Conservation (phyloP, 768 basidiomycete species). For the Galerina sulciceps region DNA sequence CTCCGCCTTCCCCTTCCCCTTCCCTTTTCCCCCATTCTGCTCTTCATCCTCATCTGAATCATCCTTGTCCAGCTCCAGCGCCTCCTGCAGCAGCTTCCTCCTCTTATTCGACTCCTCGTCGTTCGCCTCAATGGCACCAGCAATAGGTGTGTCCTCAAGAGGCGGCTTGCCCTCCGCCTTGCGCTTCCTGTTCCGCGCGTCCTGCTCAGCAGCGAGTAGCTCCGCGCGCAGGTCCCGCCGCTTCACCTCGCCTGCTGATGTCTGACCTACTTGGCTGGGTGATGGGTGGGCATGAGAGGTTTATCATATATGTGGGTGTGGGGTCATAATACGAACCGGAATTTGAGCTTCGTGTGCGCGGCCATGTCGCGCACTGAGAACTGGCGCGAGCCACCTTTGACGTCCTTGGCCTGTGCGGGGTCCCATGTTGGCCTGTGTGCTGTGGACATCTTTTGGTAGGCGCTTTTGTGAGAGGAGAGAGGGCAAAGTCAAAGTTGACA, state of each 20-base stretch:
- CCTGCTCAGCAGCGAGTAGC: constrained; percentile 83
- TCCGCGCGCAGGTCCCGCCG: constrained; percentile 84
- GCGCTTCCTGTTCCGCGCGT: constrained; percentile 87
- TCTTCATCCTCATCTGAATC: constrained; percentile 82
- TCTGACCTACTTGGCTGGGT: constrained; percentile 86
- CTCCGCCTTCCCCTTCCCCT: constrained; percentile 36
- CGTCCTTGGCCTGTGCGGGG: constrained; percentile 91
- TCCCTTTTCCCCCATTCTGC: too few relatives aligned
- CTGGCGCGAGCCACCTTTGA: constrained; percentile 90
- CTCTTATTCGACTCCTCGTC: constrained; percentile 79
- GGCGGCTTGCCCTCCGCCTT: constrained; percentile 81
- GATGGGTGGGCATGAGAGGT: not conserved
- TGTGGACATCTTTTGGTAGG: constrained; percentile 67
- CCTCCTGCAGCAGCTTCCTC: constrained; percentile 86
- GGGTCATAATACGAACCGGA: constrained; percentile 57
- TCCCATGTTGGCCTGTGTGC: constrained; percentile 98
- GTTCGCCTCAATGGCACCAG: constrained; percentile 19
- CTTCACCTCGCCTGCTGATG: constrained; percentile 74
- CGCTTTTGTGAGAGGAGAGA: not conserved
- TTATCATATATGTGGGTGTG: not conserved
- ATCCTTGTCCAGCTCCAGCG: constrained; percentile 87
- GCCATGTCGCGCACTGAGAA: constrained; percentile 95
- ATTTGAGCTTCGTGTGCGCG: constrained; percentile 96
- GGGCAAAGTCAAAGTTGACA: not conserved
- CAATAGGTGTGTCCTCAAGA: constrained; percentile 44